Evolutionary conservation across 352 stramenopile genomes (phyloP).

Genomic region (Phytophthora nicotianae): DNA sequence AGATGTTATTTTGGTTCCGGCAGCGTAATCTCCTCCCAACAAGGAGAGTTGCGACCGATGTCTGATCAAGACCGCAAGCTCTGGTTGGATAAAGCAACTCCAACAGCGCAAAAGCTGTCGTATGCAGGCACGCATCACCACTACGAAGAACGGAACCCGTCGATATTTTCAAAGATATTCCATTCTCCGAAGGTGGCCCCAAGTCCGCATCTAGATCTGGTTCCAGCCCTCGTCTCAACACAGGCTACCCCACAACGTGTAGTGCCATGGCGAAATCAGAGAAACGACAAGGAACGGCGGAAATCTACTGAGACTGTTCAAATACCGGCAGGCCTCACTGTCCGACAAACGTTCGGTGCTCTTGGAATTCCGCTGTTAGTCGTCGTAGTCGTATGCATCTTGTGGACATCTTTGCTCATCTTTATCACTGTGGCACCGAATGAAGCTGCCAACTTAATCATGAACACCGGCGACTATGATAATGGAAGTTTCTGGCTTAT

Average conservation of each 20-base stretch:
- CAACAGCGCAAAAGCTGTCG: not conserved
- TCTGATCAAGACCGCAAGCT: constrained; percentile 9
- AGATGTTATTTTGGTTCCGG: too few relatives aligned
- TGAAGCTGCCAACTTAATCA: constrained; percentile 39
- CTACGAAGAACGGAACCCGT: not conserved
- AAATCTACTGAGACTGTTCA: not conserved
- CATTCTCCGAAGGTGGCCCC: constrained; percentile 2
- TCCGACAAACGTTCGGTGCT: constrained; percentile 26
- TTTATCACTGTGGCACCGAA: constrained; percentile 35
- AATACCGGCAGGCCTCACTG: constrained; percentile 5
- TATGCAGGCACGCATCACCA: not conserved
- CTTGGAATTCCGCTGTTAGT: constrained; percentile 26
- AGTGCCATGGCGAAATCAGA: not conserved
- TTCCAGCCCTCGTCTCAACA: not conserved
- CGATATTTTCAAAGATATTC: not conserved
- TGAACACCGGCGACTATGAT: constrained; percentile 41
- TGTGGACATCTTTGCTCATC: constrained; percentile 39
- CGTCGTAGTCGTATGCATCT: constrained; percentile 19
- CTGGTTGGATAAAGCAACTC: constrained; percentile 14
- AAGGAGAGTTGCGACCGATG: too few relatives aligned
- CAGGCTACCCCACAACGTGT: not conserved
- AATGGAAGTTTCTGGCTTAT: constrained; percentile 48
- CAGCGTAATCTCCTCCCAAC: too few relatives aligned
- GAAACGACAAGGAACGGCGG: not conserved
- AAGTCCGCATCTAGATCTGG: not conserved